Evolutionary conservation across 441 rosid genomes (phyloP), one percentile per base, ranked within the genome.

Genomic region (Populus trichocarpa): DNA sequence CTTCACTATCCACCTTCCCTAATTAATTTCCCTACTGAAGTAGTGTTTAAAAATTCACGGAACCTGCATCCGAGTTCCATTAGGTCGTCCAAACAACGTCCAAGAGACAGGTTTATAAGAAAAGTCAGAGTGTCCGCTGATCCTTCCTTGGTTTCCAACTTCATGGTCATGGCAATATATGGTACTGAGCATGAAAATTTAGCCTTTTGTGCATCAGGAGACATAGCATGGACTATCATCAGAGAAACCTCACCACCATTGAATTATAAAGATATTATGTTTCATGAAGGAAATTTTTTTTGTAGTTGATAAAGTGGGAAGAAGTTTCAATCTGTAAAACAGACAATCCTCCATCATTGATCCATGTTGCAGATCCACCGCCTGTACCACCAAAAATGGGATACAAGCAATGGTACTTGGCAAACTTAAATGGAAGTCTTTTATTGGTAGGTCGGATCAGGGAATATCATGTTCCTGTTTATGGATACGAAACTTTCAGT

Each of bases 11-110:
- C 5, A 66, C 67, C 6, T 72, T 50, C 66, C 67, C 72, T n/a
- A n/a, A n/a, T n/a, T n/a, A 46, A 53, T 78, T 72, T 78, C 30
- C 76, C 80, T 11, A 50, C 80, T 11, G 71, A 78, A 46, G 33
- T 78, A 11, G 65, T 72, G n/a, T 72, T 26, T 33, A 5, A 66
- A 25, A 78, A 78, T 14, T 78, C 67, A 23, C 67, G 80, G 36
- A 67, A 72, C 67, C 35, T 72, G 65, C 33, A 66, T 25, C 20
- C 33, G 40, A 63, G 63, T 14, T 59, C 14, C 28, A 77, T 77
- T 26, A 16, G 20, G 25, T 38, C 59, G 65, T 30, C 72, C 20
- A 77, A 63, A 36, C 63, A 61, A 3, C 69, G 66, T 8, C 30
- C 26, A 3, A 74, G 80, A 33, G 75, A 70, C 5, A 77, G 40